These are phyloP conservation scores for Neocatenulostroma microsporum DNA, from an alignment of 2,329 filamentous ascomycete genomes.

Conservation along the genomic window DNA sequence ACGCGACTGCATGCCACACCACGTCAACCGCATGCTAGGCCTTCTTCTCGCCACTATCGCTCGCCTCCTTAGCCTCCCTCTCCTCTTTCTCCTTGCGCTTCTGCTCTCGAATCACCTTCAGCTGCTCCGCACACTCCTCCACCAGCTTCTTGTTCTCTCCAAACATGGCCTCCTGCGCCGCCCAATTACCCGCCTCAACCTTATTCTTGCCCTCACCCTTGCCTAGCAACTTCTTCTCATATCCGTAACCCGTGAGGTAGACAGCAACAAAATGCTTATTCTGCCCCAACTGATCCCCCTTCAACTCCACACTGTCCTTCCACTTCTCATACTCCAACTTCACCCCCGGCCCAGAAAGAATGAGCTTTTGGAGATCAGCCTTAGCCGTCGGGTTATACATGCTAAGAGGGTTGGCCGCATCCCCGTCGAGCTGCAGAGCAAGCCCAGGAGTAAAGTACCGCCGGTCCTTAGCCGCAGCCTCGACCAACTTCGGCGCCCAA, in stretches of 20 bases:
- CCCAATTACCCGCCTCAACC: slow-evolving; percentile 60
- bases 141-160: slow-evolving; percentile 33
- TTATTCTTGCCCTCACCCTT: slow-evolving; percentile 58
- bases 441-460: slow-evolving; percentile 5
- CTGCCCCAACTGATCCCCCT: slow-evolving; percentile 44
- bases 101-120: slow-evolving; percentile 13
- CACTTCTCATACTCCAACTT: slow-evolving; percentile 44
- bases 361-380: slow-evolving; percentile 30
- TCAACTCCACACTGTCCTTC: slow-evolving; percentile 47
- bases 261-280: slow-evolving; percentile 52
- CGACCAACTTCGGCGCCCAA: slow-evolving; percentile 59
- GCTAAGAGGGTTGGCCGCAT: slow-evolving; percentile 17
- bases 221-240: slow-evolving; percentile 54
- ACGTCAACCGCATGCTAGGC: too few relatives aligned
- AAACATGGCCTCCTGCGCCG: slow-evolving; percentile 54
- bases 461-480: slow-evolving; percentile 25
- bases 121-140: slow-evolving; percentile 13
- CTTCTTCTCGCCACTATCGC: too few relatives aligned
- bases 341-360: slow-evolving; percentile 25
- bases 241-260: slow-evolving; percentile 62
- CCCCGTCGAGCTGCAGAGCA: slow-evolving; percentile 14
- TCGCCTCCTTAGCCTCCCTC: slow-evolving; percentile 5
- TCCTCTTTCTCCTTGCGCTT: slow-evolving; percentile 12
- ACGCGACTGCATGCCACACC: too few relatives aligned
- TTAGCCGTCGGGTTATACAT: slow-evolving; percentile 34